Base-by-base conservation (phyloP, 1,284 basidiomycete genomes). In the Microbotryum violaceum region DNA sequence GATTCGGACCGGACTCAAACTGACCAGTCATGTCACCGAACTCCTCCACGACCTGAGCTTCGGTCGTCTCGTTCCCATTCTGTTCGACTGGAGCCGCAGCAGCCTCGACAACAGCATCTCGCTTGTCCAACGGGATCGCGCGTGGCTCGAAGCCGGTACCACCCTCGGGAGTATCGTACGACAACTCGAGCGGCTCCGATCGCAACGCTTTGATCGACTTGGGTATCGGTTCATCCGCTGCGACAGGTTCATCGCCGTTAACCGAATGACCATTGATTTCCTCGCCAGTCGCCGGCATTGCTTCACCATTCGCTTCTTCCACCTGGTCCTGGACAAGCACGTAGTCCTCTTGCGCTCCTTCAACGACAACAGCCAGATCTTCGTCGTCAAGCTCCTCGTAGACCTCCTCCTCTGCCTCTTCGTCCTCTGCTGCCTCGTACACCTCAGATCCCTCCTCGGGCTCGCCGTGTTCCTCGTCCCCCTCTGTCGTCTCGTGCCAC, bases 321-420 rank as follows among this genome's bases (percentile, higher is more conserved):
- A 47, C 60, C 16, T 49, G 52, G 37, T 27, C 57, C 52, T 67
- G 60, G 49, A 48, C 52, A 42, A 63, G 31, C 18, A 66, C 51
- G 10, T 49, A 50, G 21, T 67, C 67, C 56, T 71, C 65, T 49
- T 66, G 61, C 23, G 56, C 64, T 3, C 64, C 67, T 18, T 66
- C 67, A 25, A 60, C 57, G 23, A 58, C 60, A 1, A 62, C 64
- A 2, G 49, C 58, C 25, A 64, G 48, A 23, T 66, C 62, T 44
- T 64, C 67, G 14, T 52, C 55, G 23, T 66, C 62, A 18, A 68
- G 54, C 44, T 66, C 58, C 3, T 60, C 67, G 9, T 62, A 56
- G 25, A 62, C 62, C 25, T 57, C 33, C 21, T 68, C 64, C 20
- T 49, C 51, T 16, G 18, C 48, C 7, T 42, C 33, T 4, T 9